A percentile compares a stretch with the other conserved stretches of the same genome.
Evolutionary conservation across 2,329 filamentous ascomycete species (phyloP).

Genomic region (Fusarium sp.): DNA sequence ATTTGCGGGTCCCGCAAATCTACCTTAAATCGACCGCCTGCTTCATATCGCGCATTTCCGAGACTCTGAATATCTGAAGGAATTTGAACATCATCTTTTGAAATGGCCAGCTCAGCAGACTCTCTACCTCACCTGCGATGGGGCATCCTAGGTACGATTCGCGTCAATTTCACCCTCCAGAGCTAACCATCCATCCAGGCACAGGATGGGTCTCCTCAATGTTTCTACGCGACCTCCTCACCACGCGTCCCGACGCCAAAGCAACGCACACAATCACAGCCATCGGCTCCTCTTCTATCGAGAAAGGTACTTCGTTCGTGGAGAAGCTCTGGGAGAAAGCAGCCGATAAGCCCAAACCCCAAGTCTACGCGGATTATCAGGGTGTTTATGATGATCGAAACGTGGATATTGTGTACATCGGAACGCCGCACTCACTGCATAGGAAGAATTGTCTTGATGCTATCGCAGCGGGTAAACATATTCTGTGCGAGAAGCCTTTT

Average conservation of each 20-base stretch:
- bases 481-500: slow-evolving; percentile 60
- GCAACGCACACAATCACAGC: slow-evolving; percentile 6
- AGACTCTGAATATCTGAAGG: fast-evolving
- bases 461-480: slow-evolving; percentile 55
- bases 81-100: neutral
- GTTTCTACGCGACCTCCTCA: slow-evolving; percentile 11
- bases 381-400: slow-evolving; percentile 53
- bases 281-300: neutral
- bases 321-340: slow-evolving; percentile 12
- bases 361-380: slow-evolving; percentile 40
- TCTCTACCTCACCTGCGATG: slow-evolving; percentile 8
- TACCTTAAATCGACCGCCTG: too few relatives aligned
- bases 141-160: neutral
- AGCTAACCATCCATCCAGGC: neutral
- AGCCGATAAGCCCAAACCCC: neutral
- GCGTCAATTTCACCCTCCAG: fast-evolving
- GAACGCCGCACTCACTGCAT: slow-evolving; percentile 57
- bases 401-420: slow-evolving; percentile 59
- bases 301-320: neutral
- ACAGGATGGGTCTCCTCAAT: slow-evolving; percentile 31
- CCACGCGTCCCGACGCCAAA: slow-evolving; percentile 1
- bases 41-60: neutral
- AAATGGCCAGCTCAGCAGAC: neutral
- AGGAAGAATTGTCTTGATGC: slow-evolving; percentile 56
- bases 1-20: neutral